Evolutionary conservation across 1,284 basidiomycete genomes (phyloP), one percentile per base, ranked within the genome.

Genomic region (Grifola frondosa): DNA sequence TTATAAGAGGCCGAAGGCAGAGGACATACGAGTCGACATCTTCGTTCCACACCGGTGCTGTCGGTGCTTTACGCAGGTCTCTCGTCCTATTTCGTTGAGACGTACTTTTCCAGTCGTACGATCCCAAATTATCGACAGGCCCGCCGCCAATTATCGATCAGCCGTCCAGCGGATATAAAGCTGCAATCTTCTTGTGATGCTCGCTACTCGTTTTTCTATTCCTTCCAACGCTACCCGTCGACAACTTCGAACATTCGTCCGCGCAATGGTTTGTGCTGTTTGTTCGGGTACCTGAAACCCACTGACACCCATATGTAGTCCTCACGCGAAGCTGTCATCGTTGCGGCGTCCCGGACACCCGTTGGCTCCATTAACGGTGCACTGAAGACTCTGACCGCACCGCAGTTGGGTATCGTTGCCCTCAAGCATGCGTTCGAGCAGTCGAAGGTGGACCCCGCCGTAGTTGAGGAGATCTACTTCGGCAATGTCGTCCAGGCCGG

Each of bases 401-500:
- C 91, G 40, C 87, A 98, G 64, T 86, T 99, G 51, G 97, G 97
- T 60, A 71, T 81, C 34, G 74, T 84, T 37, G 97, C 92, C 36
- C 80, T 98, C 64, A 97, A 95, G 70, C 88, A 89, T 59, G 95
- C 94, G 32, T 77, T 98, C 58, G 76, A 84, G 58, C 78, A 84
- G 44, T 84, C 86, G 33, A 83, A 86, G 44, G 77, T 99, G 63
- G 80, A 89, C 60, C 86, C 95, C 13, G 75, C 83, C 7, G 68
- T 81, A 51, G 84, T 94, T 35, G 93, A 99, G 69, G 97, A 99
- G 72, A 75, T 97, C 60, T 98, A 90, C 80, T 88, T 98, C 64
- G 97, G 97, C 55, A 95, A 99, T 62, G 92, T 96, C 64, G 83
- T 99, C 46, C 93, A 96, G 67, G 93, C 96, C 19, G 96, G 96